Percentiles rank a stretch among this genome's conserved stretches.
Evolutionary conservation across 257 asterid species (phyloP).

Genomic region (Nicotiana undulata): DNA sequence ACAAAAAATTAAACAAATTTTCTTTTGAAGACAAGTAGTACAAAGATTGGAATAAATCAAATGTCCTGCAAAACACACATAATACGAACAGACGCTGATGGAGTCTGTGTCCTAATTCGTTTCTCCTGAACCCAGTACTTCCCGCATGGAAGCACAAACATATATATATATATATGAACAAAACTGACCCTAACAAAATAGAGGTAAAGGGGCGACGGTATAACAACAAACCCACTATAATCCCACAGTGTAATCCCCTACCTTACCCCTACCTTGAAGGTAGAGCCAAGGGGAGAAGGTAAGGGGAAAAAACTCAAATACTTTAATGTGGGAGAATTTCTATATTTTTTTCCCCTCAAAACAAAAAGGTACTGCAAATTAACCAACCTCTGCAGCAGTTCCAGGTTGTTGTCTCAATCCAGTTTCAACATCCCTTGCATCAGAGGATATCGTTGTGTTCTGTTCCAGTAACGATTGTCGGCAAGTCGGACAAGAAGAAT

Average conservation of each 20-base stretch:
- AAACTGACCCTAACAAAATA: not conserved
- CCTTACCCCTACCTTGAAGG: too few relatives aligned
- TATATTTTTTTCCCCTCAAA: not conserved
- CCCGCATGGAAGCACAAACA: too few relatives aligned
- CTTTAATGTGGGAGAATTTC: not conserved
- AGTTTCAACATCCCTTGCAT: constrained; percentile 20
- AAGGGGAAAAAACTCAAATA: not conserved
- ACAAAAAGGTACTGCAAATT: not conserved
- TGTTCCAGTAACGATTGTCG: constrained; percentile 56
- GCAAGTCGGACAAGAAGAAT: constrained; percentile 73
- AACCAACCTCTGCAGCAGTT: constrained; percentile 42
- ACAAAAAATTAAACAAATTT: not conserved
- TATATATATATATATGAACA: not conserved
- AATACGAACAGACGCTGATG: too few relatives aligned
- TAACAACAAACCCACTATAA: too few relatives aligned
- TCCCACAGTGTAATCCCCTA: too few relatives aligned
- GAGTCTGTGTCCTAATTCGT: too few relatives aligned
- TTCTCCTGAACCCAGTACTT: too few relatives aligned
- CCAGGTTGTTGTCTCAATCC: constrained; percentile 14
- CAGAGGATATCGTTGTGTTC: constrained; percentile 6
- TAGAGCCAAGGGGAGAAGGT: too few relatives aligned
- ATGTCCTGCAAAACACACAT: too few relatives aligned
- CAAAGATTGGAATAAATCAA: not conserved
- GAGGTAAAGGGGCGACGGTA: too few relatives aligned
- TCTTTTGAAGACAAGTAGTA: not conserved